Evolutionary conservation across 208 protist genomes (phyloP).

Genomic region (Leishmania mexicana): DNA sequence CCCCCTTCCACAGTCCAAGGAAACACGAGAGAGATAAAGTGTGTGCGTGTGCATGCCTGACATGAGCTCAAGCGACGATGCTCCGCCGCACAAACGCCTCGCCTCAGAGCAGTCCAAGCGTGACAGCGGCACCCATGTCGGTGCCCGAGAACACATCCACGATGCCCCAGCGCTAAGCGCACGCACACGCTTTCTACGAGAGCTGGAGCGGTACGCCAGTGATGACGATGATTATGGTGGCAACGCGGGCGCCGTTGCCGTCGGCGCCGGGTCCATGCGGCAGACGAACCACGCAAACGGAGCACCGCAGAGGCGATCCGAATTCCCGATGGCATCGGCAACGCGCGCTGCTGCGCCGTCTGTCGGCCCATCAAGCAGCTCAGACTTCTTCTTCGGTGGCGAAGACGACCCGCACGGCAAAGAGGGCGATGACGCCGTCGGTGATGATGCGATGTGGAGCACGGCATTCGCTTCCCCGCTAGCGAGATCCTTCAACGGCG

Average conservation of each 20-base stretch:
- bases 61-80: constrained; percentile 5
- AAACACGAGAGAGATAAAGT: background rate
- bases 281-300: background rate
- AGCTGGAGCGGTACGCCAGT: constrained; percentile 40
- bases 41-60: background rate
- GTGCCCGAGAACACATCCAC: constrained; percentile 10
- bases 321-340: background rate
- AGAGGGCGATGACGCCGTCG: background rate
- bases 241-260: background rate
- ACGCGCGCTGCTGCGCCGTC: background rate
- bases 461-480: background rate
- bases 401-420: background rate
- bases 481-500: background rate
- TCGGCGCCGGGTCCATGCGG: background rate
- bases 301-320: background rate
- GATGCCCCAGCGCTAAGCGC: constrained; percentile 11
- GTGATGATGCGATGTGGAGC: background rate
- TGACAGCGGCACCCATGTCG: constrained; percentile 6
- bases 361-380: background rate
- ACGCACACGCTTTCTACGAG: constrained; percentile 31
- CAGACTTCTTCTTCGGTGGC: constrained; percentile 18
- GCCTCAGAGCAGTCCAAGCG: constrained; percentile 8
- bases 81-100: constrained; percentile 16
- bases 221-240: constrained; percentile 43
- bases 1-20: background rate